phyloP scores from a whole-genome alignment of 345 rosid genomes.

The Eucalyptus microcorys region DNA sequence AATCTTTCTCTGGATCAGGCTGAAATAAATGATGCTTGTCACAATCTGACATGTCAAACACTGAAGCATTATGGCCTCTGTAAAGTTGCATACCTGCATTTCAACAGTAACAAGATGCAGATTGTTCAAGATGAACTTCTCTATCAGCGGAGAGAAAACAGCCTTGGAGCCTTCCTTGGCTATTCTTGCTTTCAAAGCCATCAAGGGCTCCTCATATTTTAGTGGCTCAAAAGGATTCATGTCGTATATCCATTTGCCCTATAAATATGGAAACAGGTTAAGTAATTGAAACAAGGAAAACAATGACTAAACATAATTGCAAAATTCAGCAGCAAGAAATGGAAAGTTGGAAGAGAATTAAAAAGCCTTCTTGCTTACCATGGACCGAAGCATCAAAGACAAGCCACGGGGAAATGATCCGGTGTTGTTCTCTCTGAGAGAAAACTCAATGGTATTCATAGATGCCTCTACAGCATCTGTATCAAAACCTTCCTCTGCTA shows the following conservation, averaged over 20 bases:
- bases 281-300: background rate
- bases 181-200: conserved; percentile 68
- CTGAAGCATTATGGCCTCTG: background rate
- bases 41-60: background rate
- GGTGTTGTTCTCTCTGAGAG: conserved; percentile 93
- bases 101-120: conserved; percentile 82
- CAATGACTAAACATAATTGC: background rate
- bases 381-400: conserved; percentile 90
- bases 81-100: conserved; percentile 59
- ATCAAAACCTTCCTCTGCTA: conserved; percentile 90
- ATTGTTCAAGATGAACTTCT: conserved; percentile 74
- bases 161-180: conserved; percentile 86
- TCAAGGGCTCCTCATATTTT: conserved; percentile 79
- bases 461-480: conserved; percentile 91
- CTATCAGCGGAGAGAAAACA: conserved; percentile 87
- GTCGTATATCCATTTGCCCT: conserved; percentile 99
- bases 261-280: background rate
- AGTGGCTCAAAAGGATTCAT: conserved; percentile 95
- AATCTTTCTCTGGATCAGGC: conserved; percentile 93
- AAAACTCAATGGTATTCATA: conserved; percentile 95
- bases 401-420: conserved; percentile 99
- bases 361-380: conserved; percentile 23
- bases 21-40: background rate
- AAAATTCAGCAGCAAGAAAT: background rate
- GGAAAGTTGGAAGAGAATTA: background rate